A percentile compares a stretch with the other conserved stretches of the same genome.
These are phyloP conservation scores for Paramecium pentaurelia DNA, from an alignment of 73 alveolate species.

Conservation along the genomic window DNA sequence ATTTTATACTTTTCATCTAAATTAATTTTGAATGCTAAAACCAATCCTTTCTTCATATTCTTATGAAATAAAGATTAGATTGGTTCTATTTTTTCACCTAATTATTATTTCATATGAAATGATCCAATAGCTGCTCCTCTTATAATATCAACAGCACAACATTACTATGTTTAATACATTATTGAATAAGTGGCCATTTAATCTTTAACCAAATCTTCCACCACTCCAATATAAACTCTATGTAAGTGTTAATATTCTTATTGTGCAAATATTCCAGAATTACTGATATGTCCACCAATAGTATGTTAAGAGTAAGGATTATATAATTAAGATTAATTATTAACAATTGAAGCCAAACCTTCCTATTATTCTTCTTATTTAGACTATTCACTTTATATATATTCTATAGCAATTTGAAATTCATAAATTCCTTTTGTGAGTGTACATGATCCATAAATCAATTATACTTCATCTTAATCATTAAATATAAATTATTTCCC, in stretches of 20 bases:
- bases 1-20: background rate
- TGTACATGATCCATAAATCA: conserved; percentile 17
- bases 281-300: conserved; percentile 9
- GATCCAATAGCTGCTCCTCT: conserved; percentile 31
- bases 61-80: background rate
- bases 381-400: background rate
- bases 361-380: conserved; percentile 1
- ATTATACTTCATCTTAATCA: conserved; percentile 21
- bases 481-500: conserved; percentile 19
- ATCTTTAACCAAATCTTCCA: conserved; percentile 39
- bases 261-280: background rate
- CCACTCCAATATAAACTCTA: conserved; percentile 27
- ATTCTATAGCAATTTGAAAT: background rate
- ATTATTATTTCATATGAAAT: background rate
- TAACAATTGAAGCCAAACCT: background rate
- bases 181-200: background rate
- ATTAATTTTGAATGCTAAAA: background rate
- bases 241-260: background rate
- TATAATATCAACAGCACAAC: background rate
- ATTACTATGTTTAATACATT: background rate
- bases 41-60: background rate
- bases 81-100: background rate
- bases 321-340: background rate
- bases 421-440: conserved; percentile 17
- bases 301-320: background rate